phyloP scores from a whole-genome alignment of 2,329 filamentous ascomycete genomes.

The Chaetoscypha palmicola region DNA sequence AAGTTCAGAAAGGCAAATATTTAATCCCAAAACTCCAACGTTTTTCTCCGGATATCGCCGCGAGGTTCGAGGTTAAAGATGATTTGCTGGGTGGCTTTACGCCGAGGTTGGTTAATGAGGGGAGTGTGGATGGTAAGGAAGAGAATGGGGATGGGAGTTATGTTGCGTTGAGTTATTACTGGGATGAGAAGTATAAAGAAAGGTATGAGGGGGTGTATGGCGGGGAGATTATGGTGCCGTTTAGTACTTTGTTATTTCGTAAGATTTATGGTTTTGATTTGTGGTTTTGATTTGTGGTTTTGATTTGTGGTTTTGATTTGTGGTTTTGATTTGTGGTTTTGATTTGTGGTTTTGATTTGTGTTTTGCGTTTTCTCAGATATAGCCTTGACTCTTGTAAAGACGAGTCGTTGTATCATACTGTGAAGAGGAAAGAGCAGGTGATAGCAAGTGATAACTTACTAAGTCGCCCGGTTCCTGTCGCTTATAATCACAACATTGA shows the following conservation, averaged over 20 bases:
- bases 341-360: not conserved
- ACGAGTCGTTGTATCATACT: no score
- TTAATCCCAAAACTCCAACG: constrained; percentile 1
- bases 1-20: constrained; percentile 15
- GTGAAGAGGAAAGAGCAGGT: no score
- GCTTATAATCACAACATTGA: no score
- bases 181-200: constrained; percentile 2
- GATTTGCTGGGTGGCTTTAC: constrained; percentile 3
- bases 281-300: not conserved
- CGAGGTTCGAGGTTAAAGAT: constrained; percentile 4
- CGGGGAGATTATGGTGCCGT: constrained; percentile 3
- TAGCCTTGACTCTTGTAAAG: no score
- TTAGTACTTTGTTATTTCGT: constrained; percentile 2
- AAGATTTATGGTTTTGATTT: not conserved
- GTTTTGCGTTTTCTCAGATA: no score
- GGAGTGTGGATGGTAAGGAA: not conserved
- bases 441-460: no score
- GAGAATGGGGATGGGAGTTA: not conserved
- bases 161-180: constrained; percentile 7
- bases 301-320: not conserved
- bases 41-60: constrained; percentile 2
- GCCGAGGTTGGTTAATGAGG: constrained; percentile 1
- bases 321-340: not conserved
- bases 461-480: no score
- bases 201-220: not conserved